These are phyloP conservation scores for Keithomyces neogunnii DNA, from an alignment of 2,329 filamentous ascomycete species.

Conservation along the genomic window DNA sequence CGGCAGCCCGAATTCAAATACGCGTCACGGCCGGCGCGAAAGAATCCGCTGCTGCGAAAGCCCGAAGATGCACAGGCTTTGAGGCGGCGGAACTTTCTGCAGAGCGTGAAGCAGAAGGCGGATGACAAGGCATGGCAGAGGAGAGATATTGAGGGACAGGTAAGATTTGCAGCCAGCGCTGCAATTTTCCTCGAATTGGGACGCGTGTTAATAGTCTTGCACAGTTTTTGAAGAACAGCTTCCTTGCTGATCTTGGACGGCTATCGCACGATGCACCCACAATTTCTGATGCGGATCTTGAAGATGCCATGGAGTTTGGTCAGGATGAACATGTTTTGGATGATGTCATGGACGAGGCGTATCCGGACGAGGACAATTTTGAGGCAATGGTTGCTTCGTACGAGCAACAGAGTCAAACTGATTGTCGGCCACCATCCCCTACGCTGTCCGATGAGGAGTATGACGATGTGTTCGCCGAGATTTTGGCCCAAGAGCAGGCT, in stretches of 20 bases:
- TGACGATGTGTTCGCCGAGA: constrained; percentile 48
- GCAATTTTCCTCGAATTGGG: not conserved
- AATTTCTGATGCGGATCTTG: constrained; percentile 42
- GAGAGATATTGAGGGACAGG: constrained; percentile 52
- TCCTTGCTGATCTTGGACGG: constrained; percentile 23
- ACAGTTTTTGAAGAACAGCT: constrained; percentile 28
- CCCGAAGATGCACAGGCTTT: constrained; percentile 56
- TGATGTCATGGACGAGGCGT: constrained; percentile 38
- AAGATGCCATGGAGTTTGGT: constrained; percentile 35
- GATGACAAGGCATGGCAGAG: constrained; percentile 53
- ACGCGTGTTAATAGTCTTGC: not conserved
- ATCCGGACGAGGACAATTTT: constrained; percentile 44
- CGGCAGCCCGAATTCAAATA: constrained; percentile 37
- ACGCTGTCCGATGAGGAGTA: constrained; percentile 49
- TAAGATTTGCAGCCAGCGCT: constrained; percentile 7
- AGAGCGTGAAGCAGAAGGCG: constrained; percentile 52
- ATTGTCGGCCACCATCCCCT: constrained; percentile 23
- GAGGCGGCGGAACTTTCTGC: constrained; percentile 60
- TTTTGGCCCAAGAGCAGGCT: constrained; percentile 22
- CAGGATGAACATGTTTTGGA: constrained; percentile 16
- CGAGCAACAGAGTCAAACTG: constrained; percentile 18
- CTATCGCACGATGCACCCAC: constrained; percentile 26
- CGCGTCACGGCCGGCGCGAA: constrained; percentile 46
- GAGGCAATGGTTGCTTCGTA: constrained; percentile 47
- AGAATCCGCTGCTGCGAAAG: constrained; percentile 53